phyloP scores from a whole-genome alignment of 306 rosid genomes.

The Cucurbita moschata region DNA sequence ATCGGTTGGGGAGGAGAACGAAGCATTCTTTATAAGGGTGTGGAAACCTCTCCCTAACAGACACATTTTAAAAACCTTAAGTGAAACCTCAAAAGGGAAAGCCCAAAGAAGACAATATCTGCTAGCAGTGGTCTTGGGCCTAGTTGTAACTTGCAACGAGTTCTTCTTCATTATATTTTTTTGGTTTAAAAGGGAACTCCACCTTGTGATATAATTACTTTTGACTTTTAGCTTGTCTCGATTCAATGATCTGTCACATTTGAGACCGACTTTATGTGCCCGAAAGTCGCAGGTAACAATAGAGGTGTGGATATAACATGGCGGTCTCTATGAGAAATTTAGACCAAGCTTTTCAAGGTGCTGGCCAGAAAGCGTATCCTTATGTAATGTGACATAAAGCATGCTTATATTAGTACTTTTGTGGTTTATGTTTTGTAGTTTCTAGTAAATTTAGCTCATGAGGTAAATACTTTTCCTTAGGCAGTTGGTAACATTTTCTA shows the following conservation, averaged over 20 bases:
- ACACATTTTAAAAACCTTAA: no score
- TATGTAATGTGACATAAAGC: constrained; percentile 16
- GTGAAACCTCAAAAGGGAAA: no score
- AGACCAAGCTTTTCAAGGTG: constrained; percentile 95
- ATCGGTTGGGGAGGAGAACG: no score
- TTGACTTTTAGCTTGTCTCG: background rate
- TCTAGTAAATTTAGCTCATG: background rate
- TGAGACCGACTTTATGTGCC: constrained; percentile 28
- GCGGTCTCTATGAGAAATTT: constrained; percentile 84
- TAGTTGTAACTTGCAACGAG: no score
- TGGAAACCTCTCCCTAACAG: no score
- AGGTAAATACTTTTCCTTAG: background rate
- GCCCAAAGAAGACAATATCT: no score
- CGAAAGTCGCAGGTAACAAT: constrained; percentile 21
- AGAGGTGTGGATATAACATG: constrained; percentile 32
- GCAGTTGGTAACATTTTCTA: background rate
- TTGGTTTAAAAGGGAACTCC: background rate
- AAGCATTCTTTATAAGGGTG: no score
- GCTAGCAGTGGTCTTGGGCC: no score
- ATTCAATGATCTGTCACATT: constrained; percentile 6
- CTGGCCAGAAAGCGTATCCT: constrained; percentile 99
- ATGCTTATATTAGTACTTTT: background rate
- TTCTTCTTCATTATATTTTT: no score
- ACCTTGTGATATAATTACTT: background rate
- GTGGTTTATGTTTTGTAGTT: background rate